Percentiles rank a stretch among this genome's conserved stretches.
These are phyloP conservation scores for Pseudonectria foliicola DNA, from an alignment of 2,329 filamentous ascomycete species.

Conservation along the genomic window DNA sequence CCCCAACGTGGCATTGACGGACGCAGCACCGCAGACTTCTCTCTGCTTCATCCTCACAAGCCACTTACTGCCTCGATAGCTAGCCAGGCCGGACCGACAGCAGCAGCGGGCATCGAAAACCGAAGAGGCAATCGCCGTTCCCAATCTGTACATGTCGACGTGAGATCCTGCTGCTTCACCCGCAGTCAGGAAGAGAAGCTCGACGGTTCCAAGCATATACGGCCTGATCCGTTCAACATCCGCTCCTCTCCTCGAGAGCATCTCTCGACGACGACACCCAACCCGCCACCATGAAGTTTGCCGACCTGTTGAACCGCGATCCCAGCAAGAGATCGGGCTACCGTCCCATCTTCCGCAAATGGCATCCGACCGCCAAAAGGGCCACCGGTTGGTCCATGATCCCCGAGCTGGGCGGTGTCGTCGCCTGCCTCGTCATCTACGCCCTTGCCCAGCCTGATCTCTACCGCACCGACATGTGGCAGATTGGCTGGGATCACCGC, in stretches of 20 bases:
- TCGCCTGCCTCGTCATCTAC: slow-evolving; percentile 62
- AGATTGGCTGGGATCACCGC: slow-evolving; percentile 60
- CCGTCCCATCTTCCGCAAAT: slow-evolving; percentile 51
- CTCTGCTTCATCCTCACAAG: slow-evolving; percentile 3
- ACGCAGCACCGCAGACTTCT: too few species aligned
- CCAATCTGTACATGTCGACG: too few species aligned
- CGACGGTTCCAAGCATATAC: too few species aligned
- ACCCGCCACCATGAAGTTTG: slow-evolving; percentile 17
- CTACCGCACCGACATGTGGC: slow-evolving; percentile 66
- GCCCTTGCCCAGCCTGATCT: slow-evolving; percentile 66
- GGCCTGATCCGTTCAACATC: too few species aligned
- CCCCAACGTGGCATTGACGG: slow-evolving; percentile 12
- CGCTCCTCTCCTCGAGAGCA: too few species aligned
- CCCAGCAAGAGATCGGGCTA: slow-evolving; percentile 27
- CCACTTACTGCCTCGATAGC: too few species aligned
- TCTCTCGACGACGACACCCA: too few species aligned
- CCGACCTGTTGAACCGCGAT: slow-evolving; percentile 10
- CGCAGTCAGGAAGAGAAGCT: too few species aligned
- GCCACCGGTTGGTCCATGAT: slow-evolving; percentile 58
- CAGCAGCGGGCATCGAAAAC: too few species aligned
- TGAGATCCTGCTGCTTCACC: too few species aligned
- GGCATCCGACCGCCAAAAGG: slow-evolving; percentile 43
- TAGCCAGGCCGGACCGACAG: too few species aligned
- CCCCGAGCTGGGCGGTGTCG: slow-evolving; percentile 57
- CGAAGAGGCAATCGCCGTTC: too few species aligned